Percentiles rank a stretch among this genome's conserved stretches.
Conservation (phyloP, 2,329 filamentous ascomycete genomes). For the Dryadomyces quercivorus region DNA sequence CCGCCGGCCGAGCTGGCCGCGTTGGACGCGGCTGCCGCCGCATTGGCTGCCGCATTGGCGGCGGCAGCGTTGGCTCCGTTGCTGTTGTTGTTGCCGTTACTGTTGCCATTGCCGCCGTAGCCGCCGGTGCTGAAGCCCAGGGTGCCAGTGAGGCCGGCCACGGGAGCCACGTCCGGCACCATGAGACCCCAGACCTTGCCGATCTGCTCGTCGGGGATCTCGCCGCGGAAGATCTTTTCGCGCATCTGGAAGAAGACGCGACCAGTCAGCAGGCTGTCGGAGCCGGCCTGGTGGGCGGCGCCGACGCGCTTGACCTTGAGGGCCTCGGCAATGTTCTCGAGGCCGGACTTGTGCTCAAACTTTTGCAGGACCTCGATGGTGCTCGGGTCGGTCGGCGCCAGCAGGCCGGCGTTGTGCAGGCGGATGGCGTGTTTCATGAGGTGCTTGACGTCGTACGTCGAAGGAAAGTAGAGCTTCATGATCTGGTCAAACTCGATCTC, state of each 20-base stretch:
- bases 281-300: constrained; percentile 81
- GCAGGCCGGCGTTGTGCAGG: constrained; percentile 50
- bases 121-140: constrained; percentile 6
- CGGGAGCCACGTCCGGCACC: constrained; percentile 46
- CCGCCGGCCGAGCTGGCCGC: not conserved
- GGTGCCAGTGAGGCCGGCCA: constrained; percentile 17
- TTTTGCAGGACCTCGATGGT: constrained; percentile 67
- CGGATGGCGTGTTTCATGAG: constrained; percentile 82
- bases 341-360: constrained; percentile 78
- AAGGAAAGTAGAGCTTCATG: constrained; percentile 87
- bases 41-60: not conserved
- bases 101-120: not conserved
- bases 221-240: constrained; percentile 74
- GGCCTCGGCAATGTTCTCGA: constrained; percentile 89
- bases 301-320: constrained; percentile 84
- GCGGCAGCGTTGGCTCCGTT: not conserved
- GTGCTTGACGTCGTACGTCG: constrained; percentile 92
- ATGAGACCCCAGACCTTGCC: constrained; percentile 92
- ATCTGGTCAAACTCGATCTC: constrained; percentile 81
- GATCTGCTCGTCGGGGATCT: constrained; percentile 68
- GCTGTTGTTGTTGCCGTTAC: not conserved
- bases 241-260: constrained; percentile 91
- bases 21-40: not conserved
- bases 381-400: constrained; percentile 49
- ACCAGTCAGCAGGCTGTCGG: constrained; percentile 85